phyloP scores from a whole-genome alignment of 768 basidiomycete species.

The Austroboletus eburneus region DNA sequence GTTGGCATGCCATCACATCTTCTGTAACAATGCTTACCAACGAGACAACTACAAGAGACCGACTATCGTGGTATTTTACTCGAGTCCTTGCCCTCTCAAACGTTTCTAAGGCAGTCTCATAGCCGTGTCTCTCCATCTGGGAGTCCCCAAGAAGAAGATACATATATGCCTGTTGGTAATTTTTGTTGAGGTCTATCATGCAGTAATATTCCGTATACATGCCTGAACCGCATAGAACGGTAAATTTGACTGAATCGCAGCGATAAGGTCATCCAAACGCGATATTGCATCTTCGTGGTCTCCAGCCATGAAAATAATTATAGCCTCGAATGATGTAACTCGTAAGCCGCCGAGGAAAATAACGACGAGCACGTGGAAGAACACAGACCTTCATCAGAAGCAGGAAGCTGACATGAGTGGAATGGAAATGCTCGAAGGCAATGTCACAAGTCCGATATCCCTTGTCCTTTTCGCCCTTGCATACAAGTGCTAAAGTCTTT shows the following conservation, averaged over 20 bases:
- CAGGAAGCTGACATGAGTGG: background rate
- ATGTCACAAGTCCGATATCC: conserved; percentile 1
- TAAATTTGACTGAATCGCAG: background rate
- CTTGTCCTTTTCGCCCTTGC: background rate
- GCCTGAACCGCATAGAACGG: conserved; percentile 1
- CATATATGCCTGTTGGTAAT: background rate
- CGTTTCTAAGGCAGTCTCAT: background rate
- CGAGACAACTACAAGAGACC: background rate
- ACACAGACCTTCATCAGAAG: conserved; percentile 6
- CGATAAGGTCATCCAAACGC: conserved; percentile 1
- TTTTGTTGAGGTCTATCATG: background rate
- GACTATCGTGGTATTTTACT: background rate
- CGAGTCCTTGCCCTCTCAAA: background rate
- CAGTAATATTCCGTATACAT: background rate
- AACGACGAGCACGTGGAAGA: background rate
- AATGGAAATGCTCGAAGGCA: background rate
- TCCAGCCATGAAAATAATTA: background rate
- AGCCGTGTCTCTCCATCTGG: background rate
- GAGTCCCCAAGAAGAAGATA: background rate
- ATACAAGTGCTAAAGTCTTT: background rate
- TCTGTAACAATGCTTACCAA: background rate
- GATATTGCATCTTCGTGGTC: conserved; percentile 4
- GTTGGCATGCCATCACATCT: too few relatives aligned
- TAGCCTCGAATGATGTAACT: background rate
- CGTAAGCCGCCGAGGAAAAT: background rate